Evolutionary conservation across 768 basidiomycete genomes (phyloP), one percentile per base, ranked within the genome.

Genomic region (Russula dissimulans): DNA sequence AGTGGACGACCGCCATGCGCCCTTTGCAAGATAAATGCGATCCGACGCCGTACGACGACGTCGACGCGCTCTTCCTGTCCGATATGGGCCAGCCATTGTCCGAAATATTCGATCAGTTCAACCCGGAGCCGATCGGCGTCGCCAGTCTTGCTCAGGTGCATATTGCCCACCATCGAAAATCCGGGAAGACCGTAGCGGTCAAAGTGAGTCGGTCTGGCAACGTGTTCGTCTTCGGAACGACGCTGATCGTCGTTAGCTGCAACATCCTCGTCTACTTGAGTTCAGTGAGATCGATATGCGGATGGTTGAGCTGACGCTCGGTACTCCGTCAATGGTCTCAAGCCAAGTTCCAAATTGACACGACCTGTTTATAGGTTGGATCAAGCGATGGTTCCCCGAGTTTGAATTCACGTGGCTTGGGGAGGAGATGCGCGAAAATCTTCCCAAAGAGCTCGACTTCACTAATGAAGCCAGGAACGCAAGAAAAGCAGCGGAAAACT

Each of bases 81-180:
- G 97, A 98, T 70, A 86, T 93, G 71, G 91, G 89, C 7, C 70
- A 73, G 42, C 76, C 83, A 0, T 80, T 97, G 41, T 75, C 78
- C 2, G 87, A 89, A 18, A 71, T 93, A 36, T 97, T 98, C 67
- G 82, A 83, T 12, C 82, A 91, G 61, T 95, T 98, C 69, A 85
- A 97, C 65, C 84, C 84, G 5, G 75, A 78, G 17, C 97, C 97
- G 7, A 90, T 98, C 47, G 97, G 97, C 3, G 93, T 97, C 15
- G 97, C 97, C 12, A 95, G 92, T 67, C 74, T 97, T 41, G 97
- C 97, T 5, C 97, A 99, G 72, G 97, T 98, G 15, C 97, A 98
- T 72, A 81, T 87, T 18, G 97, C 85, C 4, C 80, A 73, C 14
- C 84, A 91, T 62, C 81, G 81, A 53, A 76, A 81, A 50, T 84